Evolutionary conservation across 108 stramenopile species (phyloP).

Genomic region (Chaetoceros tenuissimus): DNA sequence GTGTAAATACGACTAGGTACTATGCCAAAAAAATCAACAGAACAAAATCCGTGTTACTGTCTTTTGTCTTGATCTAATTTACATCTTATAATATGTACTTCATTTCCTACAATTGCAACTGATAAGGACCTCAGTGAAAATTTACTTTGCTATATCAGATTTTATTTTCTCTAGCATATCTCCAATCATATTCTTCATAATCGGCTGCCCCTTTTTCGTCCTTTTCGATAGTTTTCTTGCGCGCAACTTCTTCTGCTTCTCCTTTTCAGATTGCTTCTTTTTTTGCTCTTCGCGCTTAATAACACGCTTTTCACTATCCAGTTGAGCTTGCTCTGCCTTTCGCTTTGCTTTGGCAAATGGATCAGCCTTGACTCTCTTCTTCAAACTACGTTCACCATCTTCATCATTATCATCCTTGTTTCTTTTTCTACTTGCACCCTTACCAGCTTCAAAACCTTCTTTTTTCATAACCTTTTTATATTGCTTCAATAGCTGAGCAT

Average conservation of each 20-base stretch:
- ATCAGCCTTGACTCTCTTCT: slow-evolving; percentile 29
- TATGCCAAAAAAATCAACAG: no score
- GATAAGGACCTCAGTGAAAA: no score
- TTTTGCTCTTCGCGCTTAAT: slow-evolving; percentile 5
- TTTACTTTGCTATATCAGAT: neutral
- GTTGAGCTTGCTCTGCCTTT: slow-evolving; percentile 26
- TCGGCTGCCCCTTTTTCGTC: slow-evolving; percentile 63
- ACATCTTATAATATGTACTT: no score
- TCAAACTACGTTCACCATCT: slow-evolving; percentile 3
- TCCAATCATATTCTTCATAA: slow-evolving; percentile 68
- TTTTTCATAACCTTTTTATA: slow-evolving; percentile 60
- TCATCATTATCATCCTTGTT: slow-evolving; percentile 8
- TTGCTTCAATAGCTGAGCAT: slow-evolving; percentile 43
- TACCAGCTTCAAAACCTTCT: slow-evolving; percentile 62
- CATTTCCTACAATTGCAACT: no score
- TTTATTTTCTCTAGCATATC: slow-evolving; percentile 59
- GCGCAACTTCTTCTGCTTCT: slow-evolving; percentile 27
- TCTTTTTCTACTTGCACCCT: slow-evolving; percentile 59
- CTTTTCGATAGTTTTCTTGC: slow-evolving; percentile 40
- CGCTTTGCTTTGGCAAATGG: slow-evolving; percentile 33
- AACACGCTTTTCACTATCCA: slow-evolving; percentile 12
- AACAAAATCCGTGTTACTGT: no score
- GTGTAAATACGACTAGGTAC: no score
- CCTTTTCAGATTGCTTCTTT: slow-evolving; percentile 13
- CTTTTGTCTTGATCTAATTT: no score